Base-by-base conservation (phyloP, 2,329 filamentous ascomycete species). In the Cordyceps farinosa region DNA sequence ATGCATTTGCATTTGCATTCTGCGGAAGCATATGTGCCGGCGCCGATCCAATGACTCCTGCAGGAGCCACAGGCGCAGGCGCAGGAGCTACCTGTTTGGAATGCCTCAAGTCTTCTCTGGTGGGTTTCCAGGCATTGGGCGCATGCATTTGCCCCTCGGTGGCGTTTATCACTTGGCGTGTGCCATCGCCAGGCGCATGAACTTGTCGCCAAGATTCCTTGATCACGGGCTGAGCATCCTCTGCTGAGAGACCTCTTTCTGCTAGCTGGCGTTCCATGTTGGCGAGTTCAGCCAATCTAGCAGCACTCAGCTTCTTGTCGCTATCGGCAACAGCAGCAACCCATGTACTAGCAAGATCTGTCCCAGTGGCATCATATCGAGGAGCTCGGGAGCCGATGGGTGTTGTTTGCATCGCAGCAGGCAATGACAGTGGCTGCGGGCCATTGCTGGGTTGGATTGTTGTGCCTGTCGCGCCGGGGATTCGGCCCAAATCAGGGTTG, bases 401-500 rank as follows among this genome's bases (percentile, higher is more conserved):
- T 30, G 70, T 56, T 32, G 67, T 52, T 59, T 71, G 67, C 36
- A 68, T 36, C 36, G 66, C 64, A 32, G 65, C 71, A 2, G 77
- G 77, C 10, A 77, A 77, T 11, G 73, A 78, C 55, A 80, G 79
- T 15, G 79, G 84, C 1, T 80, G 76, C 1, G 82, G 83, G 11
- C 78, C 76, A 54, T 75, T 68, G 15, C 70, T 67, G 30, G 74
- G 68, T 40, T 75, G 73, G 3, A 76, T 64, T 70, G 75, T 63
- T 68, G 73, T 55, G 10, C 67, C 64, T 11, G 71, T 40, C 5
- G 79, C 73, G 59, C 78, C 77, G 13, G 82, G 75, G 22, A 81
- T 72, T 51, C 79, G 78, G 34, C 80, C 82, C 58, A 89, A 79
- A 67, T 87, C 85, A 13, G 85, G 81, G 63, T 84, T 86, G 70